Evolutionary conservation across 331 rosid species (phyloP), one percentile per base, ranked within the genome.

Genomic region (Quercus tomentella): DNA sequence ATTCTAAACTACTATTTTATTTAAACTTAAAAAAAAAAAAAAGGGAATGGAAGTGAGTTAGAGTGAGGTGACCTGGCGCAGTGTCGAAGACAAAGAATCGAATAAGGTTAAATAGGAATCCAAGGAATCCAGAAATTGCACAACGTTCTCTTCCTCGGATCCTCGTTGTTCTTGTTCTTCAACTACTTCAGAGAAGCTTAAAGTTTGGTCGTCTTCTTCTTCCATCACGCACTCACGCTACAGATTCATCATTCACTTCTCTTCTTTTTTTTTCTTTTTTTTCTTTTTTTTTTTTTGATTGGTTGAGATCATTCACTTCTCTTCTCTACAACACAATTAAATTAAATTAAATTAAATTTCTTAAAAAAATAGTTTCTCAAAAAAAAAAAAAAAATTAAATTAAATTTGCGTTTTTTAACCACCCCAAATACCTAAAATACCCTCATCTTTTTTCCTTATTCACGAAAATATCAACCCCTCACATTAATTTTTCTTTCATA

Each of bases 111-210:
- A 74, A 78, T 91, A 91, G 75, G 68, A 83, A 71, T 96, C 87
- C 78, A 81, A 28, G 5, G 96, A 91, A 81, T 96, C 98, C 75
- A 93, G 82, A 56, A 91, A 92, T 33, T 87, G 92, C 84, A 93
- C 82, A 7, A 85, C 89, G 21, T 87, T 81, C 67, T 82, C 81
- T 65, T 90, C 85, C 37, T 77, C 88, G 26, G 66, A 61, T 2
- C 51, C 70, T 60, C 70, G 56, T 22, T 4, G 82, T 6, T 71
- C 75, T 62, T 22, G 79, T 20, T 25, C 72, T 60, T 7, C 82
- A 49, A 72, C 57, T 41, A 56, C 82, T 77, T 85, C 89, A 51
- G 45, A 67, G 45, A 41, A 65, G 45, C 15, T 31, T 21, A 30
- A 22, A 9, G 0, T 65, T 65, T 30, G 71, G 45, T 65, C 71